A percentile compares a stretch with the other conserved stretches of the same genome.
Evolutionary conservation across 306 rosid genomes (phyloP).

Genomic region (Ammopiptanthus mongolicus): DNA sequence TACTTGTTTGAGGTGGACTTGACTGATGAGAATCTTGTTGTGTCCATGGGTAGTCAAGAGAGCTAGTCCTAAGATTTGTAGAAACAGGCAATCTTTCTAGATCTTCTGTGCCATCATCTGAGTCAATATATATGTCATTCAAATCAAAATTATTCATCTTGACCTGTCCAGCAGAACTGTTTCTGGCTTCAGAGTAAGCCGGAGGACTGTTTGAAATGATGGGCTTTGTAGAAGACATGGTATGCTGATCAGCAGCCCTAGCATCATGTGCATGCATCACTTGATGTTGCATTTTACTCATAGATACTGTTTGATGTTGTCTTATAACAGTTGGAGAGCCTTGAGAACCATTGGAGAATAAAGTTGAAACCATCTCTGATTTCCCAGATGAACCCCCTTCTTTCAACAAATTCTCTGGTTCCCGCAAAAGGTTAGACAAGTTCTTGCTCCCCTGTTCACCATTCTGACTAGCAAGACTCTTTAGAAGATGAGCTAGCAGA

Average conservation of each 20-base stretch:
- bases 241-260: conserved; percentile 40
- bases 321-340: conserved; percentile 45
- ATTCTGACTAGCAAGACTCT: conserved; percentile 54
- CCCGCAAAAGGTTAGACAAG: conserved; percentile 50
- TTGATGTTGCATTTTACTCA: conserved; percentile 37
- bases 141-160: conserved; percentile 71
- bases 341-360: conserved; percentile 51
- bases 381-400: conserved; percentile 47
- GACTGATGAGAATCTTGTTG: conserved; percentile 80
- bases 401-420: conserved; percentile 48
- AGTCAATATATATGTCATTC: conserved; percentile 76
- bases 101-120: conserved; percentile 73
- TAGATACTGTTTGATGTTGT: conserved; percentile 32
- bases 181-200: conserved; percentile 58
- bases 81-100: conserved; percentile 53
- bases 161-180: conserved; percentile 48
- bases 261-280: conserved; percentile 38
- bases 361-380: conserved; percentile 43
- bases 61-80: conserved; percentile 52
- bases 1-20: conserved; percentile 93
- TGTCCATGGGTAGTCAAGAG: conserved; percentile 62
- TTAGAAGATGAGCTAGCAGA: conserved; percentile 67
- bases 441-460: conserved; percentile 45
- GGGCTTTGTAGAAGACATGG: conserved; percentile 40
- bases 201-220: conserved; percentile 57